Evolutionary conservation across 1,284 basidiomycete genomes (phyloP).

Genomic region (Ganoderma boninense): DNA sequence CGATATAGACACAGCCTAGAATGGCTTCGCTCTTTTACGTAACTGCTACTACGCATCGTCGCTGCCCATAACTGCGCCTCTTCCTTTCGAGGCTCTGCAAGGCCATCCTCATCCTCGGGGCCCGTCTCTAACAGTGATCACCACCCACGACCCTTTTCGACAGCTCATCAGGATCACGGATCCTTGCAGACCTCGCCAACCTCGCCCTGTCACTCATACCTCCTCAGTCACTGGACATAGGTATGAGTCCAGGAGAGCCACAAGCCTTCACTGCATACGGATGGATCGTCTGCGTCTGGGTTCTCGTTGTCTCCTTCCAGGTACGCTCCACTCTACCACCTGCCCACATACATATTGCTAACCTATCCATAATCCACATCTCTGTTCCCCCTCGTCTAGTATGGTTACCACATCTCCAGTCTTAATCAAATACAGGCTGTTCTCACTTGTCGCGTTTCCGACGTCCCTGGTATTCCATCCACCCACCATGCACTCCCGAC

Average conservation of each 20-base stretch:
- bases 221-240: neutral
- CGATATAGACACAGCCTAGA: neutral
- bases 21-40: neutral
- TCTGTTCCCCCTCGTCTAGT: conserved; percentile 46
- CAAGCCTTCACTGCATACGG: conserved; percentile 64
- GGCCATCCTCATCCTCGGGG: neutral
- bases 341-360: conserved; percentile 9
- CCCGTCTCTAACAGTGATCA: neutral
- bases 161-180: neutral
- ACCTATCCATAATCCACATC: neutral
- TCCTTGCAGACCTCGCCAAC: neutral
- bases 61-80: neutral
- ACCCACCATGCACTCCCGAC: conserved; percentile 53
- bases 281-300: conserved; percentile 69
- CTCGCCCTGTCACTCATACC: neutral
- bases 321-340: conserved; percentile 40
- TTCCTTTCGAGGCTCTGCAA: neutral
- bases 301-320: conserved; percentile 72
- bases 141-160: neutral
- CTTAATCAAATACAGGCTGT: conserved; percentile 88
- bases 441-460: conserved; percentile 65
- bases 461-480: conserved; percentile 23
- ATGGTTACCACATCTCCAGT: conserved; percentile 86
- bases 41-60: neutral
- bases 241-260: conserved; percentile 35